These are phyloP conservation scores for Rhizopus delemar DNA, from an alignment of 371 early-diverging fungal species.

Conservation along the genomic window DNA sequence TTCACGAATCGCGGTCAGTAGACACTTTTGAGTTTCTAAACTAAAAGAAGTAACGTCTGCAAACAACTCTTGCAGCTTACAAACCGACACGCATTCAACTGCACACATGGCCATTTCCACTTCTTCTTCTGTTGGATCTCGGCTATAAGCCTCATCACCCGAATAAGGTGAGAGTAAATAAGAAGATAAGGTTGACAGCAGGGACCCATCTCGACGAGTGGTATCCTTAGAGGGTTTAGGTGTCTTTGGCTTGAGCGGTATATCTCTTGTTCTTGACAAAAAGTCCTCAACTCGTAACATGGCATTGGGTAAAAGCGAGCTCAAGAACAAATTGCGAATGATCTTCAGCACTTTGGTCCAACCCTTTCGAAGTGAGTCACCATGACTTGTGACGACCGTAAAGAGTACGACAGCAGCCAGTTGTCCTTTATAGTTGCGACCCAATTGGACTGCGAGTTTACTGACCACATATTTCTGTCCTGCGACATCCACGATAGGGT, in stretches of 20 bases:
- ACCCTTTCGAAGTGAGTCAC: slow-evolving; percentile 69
- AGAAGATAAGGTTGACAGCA: slow-evolving; percentile 77
- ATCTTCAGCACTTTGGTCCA: slow-evolving; percentile 77
- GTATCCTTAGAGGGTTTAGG: slow-evolving; percentile 52
- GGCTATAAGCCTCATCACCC: slow-evolving; percentile 55
- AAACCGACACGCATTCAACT: slow-evolving; percentile 70
- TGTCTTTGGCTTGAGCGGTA: slow-evolving; percentile 66
- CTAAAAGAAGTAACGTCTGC: slow-evolving; percentile 73
- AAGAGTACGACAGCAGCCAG: slow-evolving; percentile 85
- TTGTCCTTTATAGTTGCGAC: slow-evolving; percentile 86
- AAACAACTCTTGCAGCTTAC: slow-evolving; percentile 74
- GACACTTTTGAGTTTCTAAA: slow-evolving; percentile 57
- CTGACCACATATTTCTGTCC: slow-evolving; percentile 68
- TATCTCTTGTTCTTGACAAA: slow-evolving; percentile 66
- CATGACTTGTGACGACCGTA: slow-evolving; percentile 72
- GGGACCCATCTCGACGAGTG: slow-evolving; percentile 63
- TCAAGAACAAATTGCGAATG: slow-evolving; percentile 80
- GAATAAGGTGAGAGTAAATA: slow-evolving; percentile 76
- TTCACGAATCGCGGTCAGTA: slow-evolving; percentile 58
- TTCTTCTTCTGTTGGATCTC: slow-evolving; percentile 76
- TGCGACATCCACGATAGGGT: slow-evolving; percentile 62
- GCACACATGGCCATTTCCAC: slow-evolving; percentile 71
- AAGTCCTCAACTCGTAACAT: slow-evolving; percentile 77
- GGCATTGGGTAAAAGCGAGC: slow-evolving; percentile 61
- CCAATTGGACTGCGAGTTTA: slow-evolving; percentile 78